Conservation (phyloP, 192 early-diverging fungal genomes). For the Fimicolochytrium jonesii region DNA sequence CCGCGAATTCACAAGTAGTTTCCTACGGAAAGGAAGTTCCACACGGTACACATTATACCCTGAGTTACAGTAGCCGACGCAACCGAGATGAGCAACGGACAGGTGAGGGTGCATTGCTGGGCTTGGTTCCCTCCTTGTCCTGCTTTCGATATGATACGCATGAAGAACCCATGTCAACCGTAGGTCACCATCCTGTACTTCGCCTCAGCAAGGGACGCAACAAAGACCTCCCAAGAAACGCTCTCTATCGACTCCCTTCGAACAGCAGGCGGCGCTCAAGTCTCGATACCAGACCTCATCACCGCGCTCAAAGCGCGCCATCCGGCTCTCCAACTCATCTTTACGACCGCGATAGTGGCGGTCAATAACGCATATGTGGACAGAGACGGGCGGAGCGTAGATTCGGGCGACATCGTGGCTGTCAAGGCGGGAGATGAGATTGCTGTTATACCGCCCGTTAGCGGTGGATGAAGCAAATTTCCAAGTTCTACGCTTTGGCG, state of each 20-base stretch:
- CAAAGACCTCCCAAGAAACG: conserved; percentile 37
- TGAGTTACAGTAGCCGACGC: no score
- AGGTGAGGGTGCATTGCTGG: no score
- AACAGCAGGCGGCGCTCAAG: not conserved
- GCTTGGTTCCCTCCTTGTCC: no score
- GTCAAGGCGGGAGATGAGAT: conserved; percentile 56
- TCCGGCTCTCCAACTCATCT: conserved; percentile 28
- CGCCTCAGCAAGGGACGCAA: conserved; percentile 51
- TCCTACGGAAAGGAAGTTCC: no score
- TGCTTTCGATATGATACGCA: no score
- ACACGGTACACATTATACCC: no score
- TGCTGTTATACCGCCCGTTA: conserved; percentile 64
- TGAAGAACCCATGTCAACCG: no score
- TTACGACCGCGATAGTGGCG: conserved; percentile 51
- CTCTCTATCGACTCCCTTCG: conserved; percentile 29
- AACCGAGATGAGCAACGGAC: no score
- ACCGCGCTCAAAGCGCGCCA: conserved; percentile 27
- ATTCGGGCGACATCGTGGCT: conserved; percentile 9
- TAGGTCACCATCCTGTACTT: conserved; percentile 61
- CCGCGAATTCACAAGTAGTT: no score
- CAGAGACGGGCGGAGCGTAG: conserved; percentile 20
- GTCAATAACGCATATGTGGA: conserved; percentile 65
- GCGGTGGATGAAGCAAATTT: conserved; percentile 64
- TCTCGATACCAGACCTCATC: conserved; percentile 10
- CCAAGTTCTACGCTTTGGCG: no score